Percentiles rank a stretch among this genome's conserved stretches.
Conservation (phyloP, 306 rosid species). For the Prunus mongolica region DNA sequence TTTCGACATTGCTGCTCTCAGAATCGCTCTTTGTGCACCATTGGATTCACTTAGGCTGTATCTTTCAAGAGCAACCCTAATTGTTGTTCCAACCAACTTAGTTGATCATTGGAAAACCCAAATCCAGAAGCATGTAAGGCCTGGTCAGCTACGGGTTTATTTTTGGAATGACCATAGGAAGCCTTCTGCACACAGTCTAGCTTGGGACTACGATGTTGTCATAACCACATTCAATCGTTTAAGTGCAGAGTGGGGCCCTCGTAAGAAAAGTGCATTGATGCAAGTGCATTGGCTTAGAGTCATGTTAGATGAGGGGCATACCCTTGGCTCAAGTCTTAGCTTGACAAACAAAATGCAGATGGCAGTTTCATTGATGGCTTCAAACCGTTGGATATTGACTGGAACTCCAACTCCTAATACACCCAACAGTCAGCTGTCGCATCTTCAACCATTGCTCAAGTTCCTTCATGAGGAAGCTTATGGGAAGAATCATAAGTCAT, state of each 20-base stretch:
- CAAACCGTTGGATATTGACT: slow-evolving; percentile 94
- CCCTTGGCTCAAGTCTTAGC: slow-evolving; percentile 90
- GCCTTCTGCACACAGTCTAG: slow-evolving; percentile 83
- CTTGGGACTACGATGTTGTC: slow-evolving; percentile 95
- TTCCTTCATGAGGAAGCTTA: slow-evolving; percentile 94
- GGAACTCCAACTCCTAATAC: slow-evolving; percentile 99
- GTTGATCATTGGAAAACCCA: slow-evolving; percentile 93
- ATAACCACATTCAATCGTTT: slow-evolving; percentile 88
- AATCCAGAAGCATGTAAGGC: slow-evolving; percentile 80
- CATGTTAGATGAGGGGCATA: slow-evolving; percentile 96
- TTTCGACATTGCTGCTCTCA: slow-evolving; percentile 86
- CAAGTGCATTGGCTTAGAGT: slow-evolving; percentile 95
- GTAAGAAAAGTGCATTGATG: slow-evolving; percentile 63
- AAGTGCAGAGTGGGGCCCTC: slow-evolving; percentile 91
- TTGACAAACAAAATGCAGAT: slow-evolving; percentile 94
- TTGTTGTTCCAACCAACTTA: slow-evolving; percentile 91
- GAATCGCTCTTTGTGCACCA: slow-evolving; percentile 66
- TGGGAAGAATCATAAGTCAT: slow-evolving; percentile 81
- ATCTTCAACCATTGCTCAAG: slow-evolving; percentile 89
- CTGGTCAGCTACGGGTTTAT: slow-evolving; percentile 66
- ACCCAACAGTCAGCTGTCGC: slow-evolving; percentile 88
- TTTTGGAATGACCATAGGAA: slow-evolving; percentile 69
- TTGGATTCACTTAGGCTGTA: slow-evolving; percentile 73
- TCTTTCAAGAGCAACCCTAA: slow-evolving; percentile 85
- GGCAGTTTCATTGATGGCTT: slow-evolving; percentile 88